Conservation (phyloP, 129 eudicot genomes). For the Flaveria bidentis region DNA sequence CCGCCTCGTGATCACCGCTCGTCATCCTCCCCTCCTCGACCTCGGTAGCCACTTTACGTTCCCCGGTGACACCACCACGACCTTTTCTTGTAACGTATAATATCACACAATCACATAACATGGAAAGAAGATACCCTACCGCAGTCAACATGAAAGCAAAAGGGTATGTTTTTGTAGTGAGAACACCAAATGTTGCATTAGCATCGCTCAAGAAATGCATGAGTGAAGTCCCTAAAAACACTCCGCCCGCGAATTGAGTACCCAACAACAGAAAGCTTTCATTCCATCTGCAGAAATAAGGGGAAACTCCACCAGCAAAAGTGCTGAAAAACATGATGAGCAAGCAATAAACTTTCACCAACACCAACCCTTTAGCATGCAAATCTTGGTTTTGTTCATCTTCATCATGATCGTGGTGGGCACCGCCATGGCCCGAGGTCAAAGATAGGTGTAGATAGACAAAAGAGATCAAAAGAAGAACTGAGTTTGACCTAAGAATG, state of each 20-base stretch:
- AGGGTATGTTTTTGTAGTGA: slow-evolving; percentile 60
- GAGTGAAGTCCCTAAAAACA: slow-evolving; percentile 72
- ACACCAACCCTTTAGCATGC: slow-evolving; percentile 50
- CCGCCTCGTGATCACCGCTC: slow-evolving; percentile 5
- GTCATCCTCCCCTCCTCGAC: slow-evolving; percentile 38
- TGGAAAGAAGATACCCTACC: slow-evolving; percentile 64
- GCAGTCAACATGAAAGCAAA: slow-evolving; percentile 82
- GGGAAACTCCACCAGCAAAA: slow-evolving; percentile 73
- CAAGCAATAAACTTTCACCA: slow-evolving; percentile 80
- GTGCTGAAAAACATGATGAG: slow-evolving; percentile 68
- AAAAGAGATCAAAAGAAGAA: slow-evolving; percentile 37
- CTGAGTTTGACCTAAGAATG: slow-evolving; percentile 49
- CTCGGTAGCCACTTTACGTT: slow-evolving; percentile 44
- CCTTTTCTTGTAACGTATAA: slow-evolving; percentile 38
- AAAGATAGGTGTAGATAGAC: slow-evolving; percentile 41
- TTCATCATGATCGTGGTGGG: slow-evolving; percentile 17
- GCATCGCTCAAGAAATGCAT: slow-evolving; percentile 89
- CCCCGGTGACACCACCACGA: slow-evolving; percentile 1
- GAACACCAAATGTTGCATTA: slow-evolving; percentile 40
- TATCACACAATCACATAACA: slow-evolving; percentile 71
- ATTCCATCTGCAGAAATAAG: slow-evolving; percentile 73
- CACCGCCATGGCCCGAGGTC: slow-evolving; percentile 57
- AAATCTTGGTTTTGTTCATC: slow-evolving; percentile 23
- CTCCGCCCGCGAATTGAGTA: slow-evolving; percentile 87
- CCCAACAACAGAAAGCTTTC: slow-evolving; percentile 65